Base-by-base conservation (phyloP, 2,329 filamentous ascomycete species). In the Pyricularia sp. region DNA sequence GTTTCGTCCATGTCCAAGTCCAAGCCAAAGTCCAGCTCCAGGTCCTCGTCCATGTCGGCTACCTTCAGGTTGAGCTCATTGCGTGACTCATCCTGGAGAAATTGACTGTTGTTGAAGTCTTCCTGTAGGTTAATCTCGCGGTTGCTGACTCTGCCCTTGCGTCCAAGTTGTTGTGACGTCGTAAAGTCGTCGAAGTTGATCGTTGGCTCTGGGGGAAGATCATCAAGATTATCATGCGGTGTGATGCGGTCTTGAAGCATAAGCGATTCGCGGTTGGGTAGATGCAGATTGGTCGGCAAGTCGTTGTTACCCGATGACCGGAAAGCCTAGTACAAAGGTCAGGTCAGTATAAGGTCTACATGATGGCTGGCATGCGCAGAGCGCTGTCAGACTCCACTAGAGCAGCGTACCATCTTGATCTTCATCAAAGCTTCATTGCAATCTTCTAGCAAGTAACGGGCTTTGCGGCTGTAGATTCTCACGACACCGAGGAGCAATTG, bases 391-490 rank as follows among this genome's bases (percentile, higher is more conserved):
- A 28, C 26, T n/a, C n/a, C 4, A 28, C 3, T 19, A 16, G 4
- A 33, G 1, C 19, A 12, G 22, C 82, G 55, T 78, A 97, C 93
- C 92, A 97, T 96, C 75, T 97, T 97, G 72, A 99, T 97, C 79
- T 97, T 97, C 82, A 96, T 88, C 69, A 99, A 81, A 53, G 93
- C 93, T 77, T 99, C 94, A 72, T 96, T 97, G 78, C 94, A 99
- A 74, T 99, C 94, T 73, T 99, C 94, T 62, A 97, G 81, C 63
- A 99, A 81, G 76, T 99, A 99, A 72, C 93, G 89, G 73, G 94
- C 93, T 79, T 99, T 99, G 73, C 94, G 85, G 77, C 93, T 96
- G 77, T 99, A 99, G 73, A 99, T 99, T 73, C 93, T 87, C 70
- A 97, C 94, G 30, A 99, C 94, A 78, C 94, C 94, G 65, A 99